These are phyloP conservation scores for Fraxinus quadrangulata DNA, from an alignment of 257 asterid species.

Conservation along the genomic window DNA sequence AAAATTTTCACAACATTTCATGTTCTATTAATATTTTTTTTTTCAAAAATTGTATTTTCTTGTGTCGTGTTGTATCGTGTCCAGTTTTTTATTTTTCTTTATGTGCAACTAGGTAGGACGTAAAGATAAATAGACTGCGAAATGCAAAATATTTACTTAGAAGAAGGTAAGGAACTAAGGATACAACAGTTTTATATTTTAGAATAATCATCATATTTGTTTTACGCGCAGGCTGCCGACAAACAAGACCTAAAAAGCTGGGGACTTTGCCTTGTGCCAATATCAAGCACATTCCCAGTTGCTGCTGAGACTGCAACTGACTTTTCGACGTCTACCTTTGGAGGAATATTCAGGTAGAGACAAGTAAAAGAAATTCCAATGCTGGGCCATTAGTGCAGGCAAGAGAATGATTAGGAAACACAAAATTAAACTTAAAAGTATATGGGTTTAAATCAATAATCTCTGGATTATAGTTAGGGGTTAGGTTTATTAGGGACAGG, in stretches of 20 bases:
- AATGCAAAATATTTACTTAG: too few species aligned
- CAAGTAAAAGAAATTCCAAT: conserved; percentile 4
- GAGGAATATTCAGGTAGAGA: conserved; percentile 59
- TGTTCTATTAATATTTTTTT: too few species aligned
- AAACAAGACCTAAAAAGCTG: conserved; percentile 59
- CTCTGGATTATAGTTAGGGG: conserved; percentile 18
- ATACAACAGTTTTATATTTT: not conserved
- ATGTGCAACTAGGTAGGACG: not conserved
- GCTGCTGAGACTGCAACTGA: conserved; percentile 61
- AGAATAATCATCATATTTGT: not conserved
- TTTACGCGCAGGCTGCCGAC: conserved; percentile 38
- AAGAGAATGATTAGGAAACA: conserved; percentile 42
- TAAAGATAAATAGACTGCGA: too few species aligned
- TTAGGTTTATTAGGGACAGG: conserved; percentile 49
- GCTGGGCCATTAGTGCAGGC: conserved; percentile 51
- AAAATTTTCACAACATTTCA: too few species aligned
- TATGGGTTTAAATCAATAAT: conserved; percentile 29
- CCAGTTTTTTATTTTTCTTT: not conserved
- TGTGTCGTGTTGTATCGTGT: not conserved
- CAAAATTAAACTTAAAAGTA: not conserved
- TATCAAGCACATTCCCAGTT: conserved; percentile 77
- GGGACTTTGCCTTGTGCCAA: conserved; percentile 81
- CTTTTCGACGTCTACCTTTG: conserved; percentile 74
- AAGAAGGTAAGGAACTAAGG: not conserved
- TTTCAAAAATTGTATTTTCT: not conserved